Base-by-base conservation (phyloP, 1,139 yeast genomes). In the Yamadazyma oceani region DNA sequence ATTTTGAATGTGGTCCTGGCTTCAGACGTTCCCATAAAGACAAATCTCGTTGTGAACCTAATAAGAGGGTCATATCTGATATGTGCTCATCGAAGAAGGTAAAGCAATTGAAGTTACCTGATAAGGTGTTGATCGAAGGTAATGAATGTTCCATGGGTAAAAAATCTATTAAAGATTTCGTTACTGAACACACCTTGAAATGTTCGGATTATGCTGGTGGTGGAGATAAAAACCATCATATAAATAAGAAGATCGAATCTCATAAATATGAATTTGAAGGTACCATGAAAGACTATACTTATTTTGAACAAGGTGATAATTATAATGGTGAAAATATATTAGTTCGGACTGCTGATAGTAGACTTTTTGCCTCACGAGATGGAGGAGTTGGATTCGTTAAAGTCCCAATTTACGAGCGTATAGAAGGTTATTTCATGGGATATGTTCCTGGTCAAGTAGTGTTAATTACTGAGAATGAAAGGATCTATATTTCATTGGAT, bases 1-100 rank as follows among this genome's bases (percentile, higher is more conserved):
- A 89, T 56, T 84, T 75, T 50, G 96, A 89, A 57, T 89, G 97
- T 61, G 73, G 74, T 4, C 66, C 60, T 28, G 86, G 84, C 4
- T 86, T 83, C 52, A 49, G 41, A 17, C 36, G 56, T 4, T 64
- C 70, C 34, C 64, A 62, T 0, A 62, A 70, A 31, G 48, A 48
- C 12, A 42, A 43, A 71, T 9, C 23, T 3, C 60, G 60, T 6
- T 87, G 96, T 62, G 74, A 71, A 12, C 82, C 85, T 2, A 78
- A 78, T 40, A 51, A 51, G 12, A 53, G 53, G 4, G 49, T 54
- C 13, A 50, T 77, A 32, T 47, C 38, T 14, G 50, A 42, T 30
- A 44, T 48, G 55, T 78, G 69, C 45, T 42, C 23, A 34, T 46
- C 25, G 15, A 50, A 36, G 33, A 54, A 44, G 31, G 42, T 45